Percentiles rank a stretch among this genome's conserved stretches.
phyloP scores from a whole-genome alignment of 345 rosid genomes.

The Pugionium dolabratum region DNA sequence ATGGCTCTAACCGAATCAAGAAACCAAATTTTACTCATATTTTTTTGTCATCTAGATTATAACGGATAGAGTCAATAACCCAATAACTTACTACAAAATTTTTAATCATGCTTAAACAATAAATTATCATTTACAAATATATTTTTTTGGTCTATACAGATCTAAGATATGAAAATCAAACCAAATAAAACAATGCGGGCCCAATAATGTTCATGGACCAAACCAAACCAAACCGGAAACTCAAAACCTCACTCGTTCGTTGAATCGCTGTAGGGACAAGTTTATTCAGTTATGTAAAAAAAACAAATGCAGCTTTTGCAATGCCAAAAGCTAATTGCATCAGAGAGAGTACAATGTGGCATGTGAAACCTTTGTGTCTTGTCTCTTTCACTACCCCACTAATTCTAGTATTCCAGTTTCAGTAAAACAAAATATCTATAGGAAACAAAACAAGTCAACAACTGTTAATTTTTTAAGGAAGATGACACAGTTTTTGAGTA shows the following conservation, averaged over 20 bases:
- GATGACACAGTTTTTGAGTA: constrained; percentile 5
- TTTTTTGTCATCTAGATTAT: too few relatives aligned
- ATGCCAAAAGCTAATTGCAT: constrained; percentile 29
- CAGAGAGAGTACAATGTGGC: constrained; percentile 37
- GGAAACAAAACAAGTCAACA: neutral
- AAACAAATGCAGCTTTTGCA: constrained; percentile 31
- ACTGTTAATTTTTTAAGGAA: constrained; percentile 11
- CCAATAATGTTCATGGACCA: neutral
- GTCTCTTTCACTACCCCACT: constrained; percentile 42
- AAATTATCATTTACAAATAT: too few relatives aligned
- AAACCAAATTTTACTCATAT: neutral
- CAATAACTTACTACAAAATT: too few relatives aligned
- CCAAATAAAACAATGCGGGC: neutral
- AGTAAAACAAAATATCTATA: neutral
- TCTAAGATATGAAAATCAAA: neutral
- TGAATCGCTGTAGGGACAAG: neutral
- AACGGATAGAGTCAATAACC: too few relatives aligned
- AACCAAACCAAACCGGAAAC: constrained; percentile 10
- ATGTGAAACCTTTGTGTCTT: constrained; percentile 41
- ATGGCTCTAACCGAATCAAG: neutral
- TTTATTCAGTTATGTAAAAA: constrained; percentile 20
- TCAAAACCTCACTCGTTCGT: neutral
- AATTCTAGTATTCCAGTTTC: constrained; percentile 33
- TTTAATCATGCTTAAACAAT: too few relatives aligned
- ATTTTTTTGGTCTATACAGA: too few relatives aligned